Base-by-base conservation (phyloP, 768 basidiomycete genomes). In the Calocera viscosa region DNA sequence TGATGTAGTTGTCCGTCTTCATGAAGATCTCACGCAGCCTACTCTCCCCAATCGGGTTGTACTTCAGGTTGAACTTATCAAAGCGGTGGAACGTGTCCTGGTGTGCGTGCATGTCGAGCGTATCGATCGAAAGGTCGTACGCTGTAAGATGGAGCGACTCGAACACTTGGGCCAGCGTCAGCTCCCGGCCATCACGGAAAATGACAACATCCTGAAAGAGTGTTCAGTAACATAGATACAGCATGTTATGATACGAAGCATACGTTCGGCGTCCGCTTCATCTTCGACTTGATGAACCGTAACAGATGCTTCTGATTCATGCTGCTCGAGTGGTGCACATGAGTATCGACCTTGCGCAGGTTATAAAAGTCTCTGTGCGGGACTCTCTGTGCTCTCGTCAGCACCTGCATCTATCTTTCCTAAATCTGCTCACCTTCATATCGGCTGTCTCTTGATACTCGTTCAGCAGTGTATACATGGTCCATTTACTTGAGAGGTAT, bases 231-330 rank as follows among this genome's bases (percentile, higher is more conserved):
- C n/a, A 17, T 32, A 16, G 49, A 32, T 38, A 28, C 64, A 39
- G 22, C 47, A 38, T 17, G 19, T 49, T 53, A 33, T 11, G n/a
- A 11, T 34, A 17, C 16, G 32, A 49, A 10, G 73, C 83, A 47
- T 67, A 91, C 92, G 63, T 94, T 73, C 1, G 93, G 88, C 71
- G 81, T 86, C 26, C 85, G 86, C 78, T 93, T 94, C 92, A 96
- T 94, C 75, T 95, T 95, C n/a, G 88, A 86, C 76, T 99, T 99
- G 80, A 99, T 97, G 78, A 99, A 98, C 10, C 96, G 91, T 14
- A 99, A 79, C 22, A 99, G 78, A 78, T 99, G 96, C 76, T 99
- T 99, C 76, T 99, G 96, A 75, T 99, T 99, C 94, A 98, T 97
- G 77, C 91, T 91, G 68, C 94, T 96, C 2, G 95, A 95, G 75